Evolutionary conservation across 2,329 filamentous ascomycete genomes (phyloP), one percentile per base, ranked within the genome.

Genomic region (Fusarium heterosporum): DNA sequence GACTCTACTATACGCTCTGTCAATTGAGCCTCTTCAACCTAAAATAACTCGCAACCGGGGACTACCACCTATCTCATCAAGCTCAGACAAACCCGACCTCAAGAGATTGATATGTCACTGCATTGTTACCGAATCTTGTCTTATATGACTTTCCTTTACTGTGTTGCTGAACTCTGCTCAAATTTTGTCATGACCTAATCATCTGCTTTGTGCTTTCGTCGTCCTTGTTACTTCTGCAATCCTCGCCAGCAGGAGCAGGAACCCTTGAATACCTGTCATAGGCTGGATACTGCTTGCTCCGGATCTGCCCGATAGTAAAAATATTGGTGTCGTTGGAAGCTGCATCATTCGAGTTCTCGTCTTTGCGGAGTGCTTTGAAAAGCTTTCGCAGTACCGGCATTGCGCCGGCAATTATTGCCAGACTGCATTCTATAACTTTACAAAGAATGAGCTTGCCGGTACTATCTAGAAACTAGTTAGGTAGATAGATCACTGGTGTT

Each of bases 371-470:
- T 1, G 41, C 22, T 4, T 51, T 58, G 22, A 64, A 56, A 2
- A 63, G 36, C 8, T 63, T 63, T n/a, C 58, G 40, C 6, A 65
- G 62, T 49, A 65, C 60, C 1, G 63, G 61, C 36, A 66, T 60
- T 9, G 61, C 61, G 4, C 63, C 61, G 4, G 61, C 61, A 9
- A 65, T 61, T 12, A 66, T 52, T 4, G 50, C 63, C 0, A 66
- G 42, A 6, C 61, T 51, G 8, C 63, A 66, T 36, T 66, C 61
- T 1, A 65, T 32, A 2, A 66, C 39, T 0, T 55, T 56, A 50
- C 55, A 65, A 1, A 66, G 25, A 9, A 61, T 61, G 4, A 65
- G 53, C 3, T 56, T 25, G 2, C 46, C 61, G 1, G 56, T 49
- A 6, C 30, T 36, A 8, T 65, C 61, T 66, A 2, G 4, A 8